phyloP scores from a whole-genome alignment of 495 filamentous ascomycete species.

The Penicillium ucsense region DNA sequence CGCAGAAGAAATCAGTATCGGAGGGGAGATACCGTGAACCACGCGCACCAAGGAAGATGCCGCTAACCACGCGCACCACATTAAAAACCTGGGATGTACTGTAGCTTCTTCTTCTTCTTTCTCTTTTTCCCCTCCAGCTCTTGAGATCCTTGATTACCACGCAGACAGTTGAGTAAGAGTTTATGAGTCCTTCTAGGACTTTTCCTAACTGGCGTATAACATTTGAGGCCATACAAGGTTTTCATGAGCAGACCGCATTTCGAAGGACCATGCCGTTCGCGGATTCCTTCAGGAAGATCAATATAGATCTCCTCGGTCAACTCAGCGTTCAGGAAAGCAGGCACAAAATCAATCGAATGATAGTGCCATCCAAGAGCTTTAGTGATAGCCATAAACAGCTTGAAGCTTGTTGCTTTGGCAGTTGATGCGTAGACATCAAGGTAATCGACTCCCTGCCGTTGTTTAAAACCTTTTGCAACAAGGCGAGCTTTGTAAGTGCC shows the following conservation, averaged over 20 bases:
- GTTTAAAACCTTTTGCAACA: background rate
- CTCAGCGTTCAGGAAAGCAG: background rate
- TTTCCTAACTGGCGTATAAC: too few species aligned
- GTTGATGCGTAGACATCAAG: background rate
- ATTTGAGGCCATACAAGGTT: background rate
- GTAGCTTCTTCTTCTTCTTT: too few species aligned
- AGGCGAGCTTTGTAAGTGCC: background rate
- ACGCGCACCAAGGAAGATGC: too few species aligned
- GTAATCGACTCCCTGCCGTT: background rate
- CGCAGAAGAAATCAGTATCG: too few species aligned
- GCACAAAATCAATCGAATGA: background rate
- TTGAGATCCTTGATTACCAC: too few species aligned
- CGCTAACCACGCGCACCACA: too few species aligned
- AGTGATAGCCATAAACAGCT: background rate
- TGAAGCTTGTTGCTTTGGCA: background rate
- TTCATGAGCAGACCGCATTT: background rate
- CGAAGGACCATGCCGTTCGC: background rate
- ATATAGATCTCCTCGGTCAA: background rate
- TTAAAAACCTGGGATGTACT: too few species aligned
- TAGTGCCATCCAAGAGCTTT: background rate
- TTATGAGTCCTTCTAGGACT: too few species aligned
- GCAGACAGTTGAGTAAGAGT: too few species aligned
- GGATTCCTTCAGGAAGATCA: background rate
- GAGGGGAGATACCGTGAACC: too few species aligned
- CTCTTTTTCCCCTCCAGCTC: too few species aligned